Conservation (phyloP, 345 rosid genomes). For the Litchi chinensis region DNA sequence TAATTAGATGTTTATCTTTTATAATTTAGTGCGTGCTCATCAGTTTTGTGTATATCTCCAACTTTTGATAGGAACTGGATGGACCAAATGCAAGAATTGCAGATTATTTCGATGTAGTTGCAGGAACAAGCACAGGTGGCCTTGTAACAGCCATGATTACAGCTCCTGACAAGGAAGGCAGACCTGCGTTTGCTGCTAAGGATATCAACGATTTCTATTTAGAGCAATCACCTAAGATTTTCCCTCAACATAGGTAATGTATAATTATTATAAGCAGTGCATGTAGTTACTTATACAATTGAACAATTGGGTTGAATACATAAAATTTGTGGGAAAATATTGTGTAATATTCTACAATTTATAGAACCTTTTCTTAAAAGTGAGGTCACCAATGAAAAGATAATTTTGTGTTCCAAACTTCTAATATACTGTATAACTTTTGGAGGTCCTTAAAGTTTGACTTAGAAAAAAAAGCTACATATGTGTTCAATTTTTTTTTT, state of each 20-base stretch:
- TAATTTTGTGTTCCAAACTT: too few relatives aligned
- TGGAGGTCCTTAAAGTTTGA: background rate
- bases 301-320: background rate
- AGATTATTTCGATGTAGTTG: conserved; percentile 16
- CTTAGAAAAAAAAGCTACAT: background rate
- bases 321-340: too few relatives aligned
- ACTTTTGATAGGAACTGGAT: conserved; percentile 5
- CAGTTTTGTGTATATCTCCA: background rate
- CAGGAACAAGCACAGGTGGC: conserved; percentile 27
- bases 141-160: conserved; percentile 9
- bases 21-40: background rate
- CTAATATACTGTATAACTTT: too few relatives aligned
- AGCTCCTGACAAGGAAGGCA: conserved; percentile 7
- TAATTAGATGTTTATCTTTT: background rate
- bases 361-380: too few relatives aligned
- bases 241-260: conserved; percentile 19
- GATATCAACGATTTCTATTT: conserved; percentile 22
- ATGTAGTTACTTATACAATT: too few relatives aligned
- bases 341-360: too few relatives aligned
- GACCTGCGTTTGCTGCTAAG: conserved; percentile 18
- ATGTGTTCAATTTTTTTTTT: background rate
- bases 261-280: too few relatives aligned
- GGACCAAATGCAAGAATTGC: conserved; percentile 15
- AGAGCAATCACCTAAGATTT: conserved; percentile 18
- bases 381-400: too few relatives aligned